Conservation (phyloP, 2,329 filamentous ascomycete species). For the Teratosphaeria epicoccoides region DNA sequence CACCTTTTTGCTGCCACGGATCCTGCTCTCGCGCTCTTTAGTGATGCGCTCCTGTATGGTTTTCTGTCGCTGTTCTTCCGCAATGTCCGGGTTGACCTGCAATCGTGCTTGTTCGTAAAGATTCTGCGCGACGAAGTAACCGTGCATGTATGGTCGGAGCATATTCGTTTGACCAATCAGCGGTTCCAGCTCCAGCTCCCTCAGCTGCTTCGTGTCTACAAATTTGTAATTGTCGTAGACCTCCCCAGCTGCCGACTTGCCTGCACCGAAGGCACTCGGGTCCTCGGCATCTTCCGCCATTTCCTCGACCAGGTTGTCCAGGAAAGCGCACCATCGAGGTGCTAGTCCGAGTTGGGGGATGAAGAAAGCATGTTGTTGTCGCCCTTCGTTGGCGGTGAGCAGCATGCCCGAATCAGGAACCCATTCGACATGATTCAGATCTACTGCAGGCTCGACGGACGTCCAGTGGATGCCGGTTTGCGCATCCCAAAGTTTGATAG, state of each 20-base stretch:
- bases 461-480: slow-evolving; percentile 81
- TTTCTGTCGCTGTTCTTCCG: slow-evolving; percentile 85
- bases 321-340: slow-evolving; percentile 89
- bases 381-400: slow-evolving; percentile 90
- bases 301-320: slow-evolving; percentile 96
- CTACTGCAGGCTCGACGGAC: slow-evolving; percentile 85
- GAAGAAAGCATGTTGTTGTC: slow-evolving; percentile 90
- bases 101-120: slow-evolving; percentile 90
- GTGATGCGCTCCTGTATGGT: slow-evolving; percentile 90
- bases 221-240: slow-evolving; percentile 99
- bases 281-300: slow-evolving; percentile 77
- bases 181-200: slow-evolving; percentile 75
- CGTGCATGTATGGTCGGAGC: slow-evolving; percentile 94
- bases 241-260: slow-evolving; percentile 49
- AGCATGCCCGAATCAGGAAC: slow-evolving; percentile 90
- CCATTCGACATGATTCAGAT: slow-evolving; percentile 90
- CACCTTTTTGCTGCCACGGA: slow-evolving; percentile 88
- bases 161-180: slow-evolving; percentile 83
- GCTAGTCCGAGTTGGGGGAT: slow-evolving; percentile 87
- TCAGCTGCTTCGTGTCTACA: slow-evolving; percentile 76
- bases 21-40: slow-evolving; percentile 89
- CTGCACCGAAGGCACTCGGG: slow-evolving; percentile 43
- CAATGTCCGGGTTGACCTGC: slow-evolving; percentile 87
- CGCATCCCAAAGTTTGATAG: slow-evolving; percentile 95
- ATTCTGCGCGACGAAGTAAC: slow-evolving; percentile 92